phyloP scores from a whole-genome alignment of 75 land plant species.

The Gnetum montanum region DNA sequence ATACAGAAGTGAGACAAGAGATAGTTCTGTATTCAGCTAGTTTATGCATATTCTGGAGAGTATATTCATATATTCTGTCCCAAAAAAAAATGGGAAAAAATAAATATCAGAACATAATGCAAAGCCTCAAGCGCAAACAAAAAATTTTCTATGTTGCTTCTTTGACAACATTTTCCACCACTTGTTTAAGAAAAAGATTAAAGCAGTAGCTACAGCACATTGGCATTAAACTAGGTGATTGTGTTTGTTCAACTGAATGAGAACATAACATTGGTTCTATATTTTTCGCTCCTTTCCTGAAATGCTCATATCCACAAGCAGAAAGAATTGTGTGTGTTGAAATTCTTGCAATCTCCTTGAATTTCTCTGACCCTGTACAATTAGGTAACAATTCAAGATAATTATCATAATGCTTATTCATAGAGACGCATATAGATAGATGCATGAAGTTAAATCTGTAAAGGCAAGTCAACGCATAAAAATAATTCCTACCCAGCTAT shows the following conservation, averaged over 20 bases:
- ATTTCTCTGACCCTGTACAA: constrained; percentile 26
- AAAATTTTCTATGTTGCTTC: too few species aligned
- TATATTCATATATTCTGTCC: too few species aligned
- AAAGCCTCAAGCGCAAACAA: too few species aligned
- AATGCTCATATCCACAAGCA: constrained; percentile 53
- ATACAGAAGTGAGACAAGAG: too few species aligned
- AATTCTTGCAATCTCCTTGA: constrained; percentile 43
- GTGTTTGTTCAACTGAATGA: constrained; percentile 10
- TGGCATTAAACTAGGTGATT: constrained; percentile 35
- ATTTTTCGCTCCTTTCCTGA: constrained; percentile 2
- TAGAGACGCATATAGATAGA: not conserved
- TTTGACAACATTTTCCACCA: constrained; percentile 14
- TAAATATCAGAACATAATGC: too few species aligned
- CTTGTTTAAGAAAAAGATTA: constrained; percentile 31
- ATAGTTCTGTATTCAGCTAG: too few species aligned
- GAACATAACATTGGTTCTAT: constrained; percentile 12
- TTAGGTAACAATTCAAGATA: not conserved
- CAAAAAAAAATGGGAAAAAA: too few species aligned
- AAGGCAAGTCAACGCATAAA: not conserved
- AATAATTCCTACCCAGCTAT: not conserved
- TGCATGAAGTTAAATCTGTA: not conserved
- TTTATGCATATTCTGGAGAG: too few species aligned
- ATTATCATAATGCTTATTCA: not conserved
- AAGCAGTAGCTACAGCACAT: constrained; percentile 48
- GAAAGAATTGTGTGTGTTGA: constrained; percentile 49